Conservation (phyloP, 345 rosid genomes). For the Kernera saxatilis region DNA sequence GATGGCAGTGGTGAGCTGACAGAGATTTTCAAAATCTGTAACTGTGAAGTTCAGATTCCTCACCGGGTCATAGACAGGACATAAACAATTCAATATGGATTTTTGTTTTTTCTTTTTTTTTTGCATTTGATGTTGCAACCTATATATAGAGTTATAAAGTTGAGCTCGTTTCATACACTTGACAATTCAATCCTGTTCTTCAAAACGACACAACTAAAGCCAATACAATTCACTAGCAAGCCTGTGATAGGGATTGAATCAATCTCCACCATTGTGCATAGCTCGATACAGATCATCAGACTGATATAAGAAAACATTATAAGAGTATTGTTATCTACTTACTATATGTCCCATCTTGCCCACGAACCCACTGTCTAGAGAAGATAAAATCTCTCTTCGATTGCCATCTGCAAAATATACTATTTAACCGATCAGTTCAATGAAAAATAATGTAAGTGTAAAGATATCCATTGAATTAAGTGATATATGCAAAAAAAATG, state of each 20-base stretch:
- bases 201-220: neutral
- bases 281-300: constrained; percentile 5
- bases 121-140: neutral
- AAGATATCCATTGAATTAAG: neutral
- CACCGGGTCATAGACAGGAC: neutral
- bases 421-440: constrained; percentile 10
- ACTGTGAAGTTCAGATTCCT: neutral
- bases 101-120: neutral
- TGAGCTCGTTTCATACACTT: neutral
- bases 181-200: neutral
- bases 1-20: constrained; percentile 4
- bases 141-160: neutral
- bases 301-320: neutral
- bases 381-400: constrained; percentile 88
- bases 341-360: constrained; percentile 98
- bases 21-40: neutral
- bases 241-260: neutral
- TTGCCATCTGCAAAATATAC: constrained; percentile 69
- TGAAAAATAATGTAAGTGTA: neutral
- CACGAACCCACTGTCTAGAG: constrained; percentile 95
- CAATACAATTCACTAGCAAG: neutral
- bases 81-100: neutral
- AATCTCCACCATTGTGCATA: neutral
- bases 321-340: constrained; percentile 33
- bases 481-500: neutral